Percentiles rank a stretch among this genome's conserved stretches.
Evolutionary conservation across 106 monocot species (phyloP).

Genomic region (Narthecium ossifragum): DNA sequence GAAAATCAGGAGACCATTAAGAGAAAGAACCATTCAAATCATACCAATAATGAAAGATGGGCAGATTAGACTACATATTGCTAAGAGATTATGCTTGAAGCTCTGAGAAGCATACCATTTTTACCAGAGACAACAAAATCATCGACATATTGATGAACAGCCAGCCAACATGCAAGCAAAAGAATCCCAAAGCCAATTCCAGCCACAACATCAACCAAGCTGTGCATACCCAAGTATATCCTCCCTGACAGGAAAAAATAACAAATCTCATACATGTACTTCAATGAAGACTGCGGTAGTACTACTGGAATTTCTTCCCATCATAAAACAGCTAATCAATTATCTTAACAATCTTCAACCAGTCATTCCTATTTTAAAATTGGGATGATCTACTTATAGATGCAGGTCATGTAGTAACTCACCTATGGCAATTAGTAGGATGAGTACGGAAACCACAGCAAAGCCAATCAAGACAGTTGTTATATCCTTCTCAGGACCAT

Average conservation of each 20-base stretch:
- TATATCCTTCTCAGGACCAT: conserved; percentile 26
- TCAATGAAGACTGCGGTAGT: no score
- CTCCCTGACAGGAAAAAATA: conserved; percentile 43
- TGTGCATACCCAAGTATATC: conserved; percentile 97
- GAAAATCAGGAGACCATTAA: not conserved
- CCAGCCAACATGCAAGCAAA: conserved; percentile 72
- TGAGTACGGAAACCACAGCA: conserved; percentile 33
- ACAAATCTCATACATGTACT: no score
- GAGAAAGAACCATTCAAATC: not conserved
- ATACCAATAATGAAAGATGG: not conserved
- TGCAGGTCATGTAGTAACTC: not conserved
- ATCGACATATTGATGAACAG: conserved; percentile 53
- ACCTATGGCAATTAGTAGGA: conserved; percentile 62
- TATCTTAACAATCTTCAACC: not conserved
- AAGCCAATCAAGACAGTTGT: conserved; percentile 20
- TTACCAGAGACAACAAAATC: conserved; percentile 62
- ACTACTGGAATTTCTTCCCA: not conserved
- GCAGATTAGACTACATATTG: not conserved
- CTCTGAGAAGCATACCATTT: conserved; percentile 70
- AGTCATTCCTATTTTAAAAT: not conserved
- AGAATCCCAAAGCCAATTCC: conserved; percentile 60
- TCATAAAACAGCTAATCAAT: not conserved
- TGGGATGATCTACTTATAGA: not conserved
- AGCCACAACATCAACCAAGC: conserved; percentile 75
- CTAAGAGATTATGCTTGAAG: not conserved